Percentiles rank a stretch among this genome's conserved stretches.
These are phyloP conservation scores for Phlyctochytrium planicorne DNA, from an alignment of 192 early-diverging fungal genomes.

Conservation along the genomic window DNA sequence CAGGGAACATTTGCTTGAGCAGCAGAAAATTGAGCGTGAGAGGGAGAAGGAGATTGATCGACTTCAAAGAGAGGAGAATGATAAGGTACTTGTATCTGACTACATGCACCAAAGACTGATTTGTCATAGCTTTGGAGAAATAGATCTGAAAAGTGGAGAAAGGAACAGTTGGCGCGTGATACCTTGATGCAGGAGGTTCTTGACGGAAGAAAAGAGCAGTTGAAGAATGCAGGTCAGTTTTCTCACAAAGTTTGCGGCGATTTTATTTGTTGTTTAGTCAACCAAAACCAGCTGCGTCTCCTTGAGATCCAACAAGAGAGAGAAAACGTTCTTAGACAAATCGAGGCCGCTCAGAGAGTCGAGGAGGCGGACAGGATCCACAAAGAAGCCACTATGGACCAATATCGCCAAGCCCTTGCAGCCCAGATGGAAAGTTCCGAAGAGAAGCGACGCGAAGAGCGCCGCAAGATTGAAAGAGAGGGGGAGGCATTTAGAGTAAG, in stretches of 20 bases:
- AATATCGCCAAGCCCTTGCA: slow-evolving; percentile 30
- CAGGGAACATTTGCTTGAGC: slow-evolving; percentile 41
- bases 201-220: slow-evolving; percentile 42
- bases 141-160: slow-evolving; percentile 49
- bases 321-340: slow-evolving; percentile 31
- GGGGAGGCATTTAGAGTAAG: slow-evolving; percentile 24
- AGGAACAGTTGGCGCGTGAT: slow-evolving; percentile 50
- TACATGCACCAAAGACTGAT: background rate
- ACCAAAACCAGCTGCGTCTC: slow-evolving; percentile 30
- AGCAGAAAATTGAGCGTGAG: slow-evolving; percentile 35
- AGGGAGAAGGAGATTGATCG: slow-evolving; percentile 40
- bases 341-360: slow-evolving; percentile 26
- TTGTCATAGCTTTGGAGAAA: slow-evolving; percentile 43
- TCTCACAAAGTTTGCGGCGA: background rate
- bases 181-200: slow-evolving; percentile 53
- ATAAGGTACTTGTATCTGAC: slow-evolving; percentile 30
- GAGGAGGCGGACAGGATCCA: slow-evolving; percentile 32
- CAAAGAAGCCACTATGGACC: slow-evolving; percentile 10
- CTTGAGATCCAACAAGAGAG: slow-evolving; percentile 37
- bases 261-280: slow-evolving; percentile 12
- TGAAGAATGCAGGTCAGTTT: slow-evolving; percentile 38
- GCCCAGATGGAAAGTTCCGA: slow-evolving; percentile 40
- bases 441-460: slow-evolving; percentile 25
- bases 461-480: slow-evolving; percentile 13
- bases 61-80: slow-evolving; percentile 41